Percentiles rank a stretch among this genome's conserved stretches.
phyloP scores from a whole-genome alignment of 129 eudicot species.

The Flaveria ramosissima region DNA sequence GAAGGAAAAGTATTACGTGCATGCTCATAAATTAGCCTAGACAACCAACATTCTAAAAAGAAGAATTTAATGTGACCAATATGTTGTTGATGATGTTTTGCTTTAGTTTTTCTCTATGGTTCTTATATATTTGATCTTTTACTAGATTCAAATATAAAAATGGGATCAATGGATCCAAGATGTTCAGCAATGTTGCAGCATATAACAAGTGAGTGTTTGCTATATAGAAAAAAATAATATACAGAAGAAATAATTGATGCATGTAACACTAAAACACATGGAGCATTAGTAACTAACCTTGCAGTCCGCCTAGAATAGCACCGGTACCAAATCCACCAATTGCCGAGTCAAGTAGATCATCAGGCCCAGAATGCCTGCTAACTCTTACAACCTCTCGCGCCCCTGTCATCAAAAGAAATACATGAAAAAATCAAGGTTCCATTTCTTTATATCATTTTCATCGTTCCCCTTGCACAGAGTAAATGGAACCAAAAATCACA shows the following conservation, averaged over 20 bases:
- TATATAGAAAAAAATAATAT: background rate
- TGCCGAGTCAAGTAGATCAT: conserved; percentile 76
- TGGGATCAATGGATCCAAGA: too few species aligned
- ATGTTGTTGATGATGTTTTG: background rate
- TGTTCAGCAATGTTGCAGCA: too few species aligned
- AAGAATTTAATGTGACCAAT: background rate
- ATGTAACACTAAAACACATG: background rate
- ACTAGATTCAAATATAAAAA: background rate
- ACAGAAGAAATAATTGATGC: background rate
- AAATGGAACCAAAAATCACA: conserved; percentile 11
- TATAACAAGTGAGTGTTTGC: background rate
- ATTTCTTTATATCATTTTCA: background rate
- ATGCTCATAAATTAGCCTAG: too few species aligned
- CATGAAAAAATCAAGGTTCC: background rate
- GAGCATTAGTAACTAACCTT: conserved; percentile 56
- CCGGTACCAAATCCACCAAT: conserved; percentile 90
- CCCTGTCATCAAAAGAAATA: conserved; percentile 48
- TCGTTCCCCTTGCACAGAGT: background rate
- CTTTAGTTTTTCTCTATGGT: background rate
- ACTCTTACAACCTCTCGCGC: conserved; percentile 85
- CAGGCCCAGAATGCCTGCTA: conserved; percentile 65
- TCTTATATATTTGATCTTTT: background rate
- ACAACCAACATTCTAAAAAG: too few species aligned
- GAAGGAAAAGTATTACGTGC: too few species aligned
- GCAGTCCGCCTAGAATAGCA: conserved; percentile 86